Percentiles rank a stretch among this genome's conserved stretches.
Evolutionary conservation across 345 rosid species (phyloP).

Genomic region (Schrenkiella parvula): DNA sequence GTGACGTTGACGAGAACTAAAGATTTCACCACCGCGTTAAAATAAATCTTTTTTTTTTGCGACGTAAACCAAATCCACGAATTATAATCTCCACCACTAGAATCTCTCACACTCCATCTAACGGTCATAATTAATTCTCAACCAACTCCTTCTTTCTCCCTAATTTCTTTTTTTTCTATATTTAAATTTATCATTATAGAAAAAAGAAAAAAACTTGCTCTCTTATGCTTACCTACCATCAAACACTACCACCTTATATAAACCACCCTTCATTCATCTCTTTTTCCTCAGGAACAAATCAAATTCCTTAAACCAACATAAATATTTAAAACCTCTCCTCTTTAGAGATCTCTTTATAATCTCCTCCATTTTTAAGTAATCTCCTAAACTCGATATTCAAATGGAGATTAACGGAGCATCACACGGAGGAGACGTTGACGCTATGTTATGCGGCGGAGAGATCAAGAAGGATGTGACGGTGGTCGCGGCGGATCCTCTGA

Average conservation of each 20-base stretch:
- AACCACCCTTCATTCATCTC: constrained; percentile 27
- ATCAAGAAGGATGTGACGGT: constrained; percentile 11
- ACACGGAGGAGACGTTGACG: constrained; percentile 11
- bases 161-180: not conserved
- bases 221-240: constrained; percentile 35
- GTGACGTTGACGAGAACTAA: constrained; percentile 13
- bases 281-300: constrained; percentile 31
- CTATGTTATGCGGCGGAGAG: constrained; percentile 32
- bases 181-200: not conserved
- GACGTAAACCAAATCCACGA: constrained; percentile 35
- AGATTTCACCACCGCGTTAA: constrained; percentile 16
- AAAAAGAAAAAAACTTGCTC: not conserved
- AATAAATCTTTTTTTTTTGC: not conserved
- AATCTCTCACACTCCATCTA: constrained; percentile 17
- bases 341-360: constrained; percentile 7
- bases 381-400: not conserved
- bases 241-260: constrained; percentile 33
- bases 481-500: constrained; percentile 48
- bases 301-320: constrained; percentile 21
- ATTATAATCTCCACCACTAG: constrained; percentile 27
- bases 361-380: not conserved
- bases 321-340: not conserved
- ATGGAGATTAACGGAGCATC: constrained; percentile 29
- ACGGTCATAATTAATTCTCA: constrained; percentile 30
- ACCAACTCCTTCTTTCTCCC: constrained; percentile 27